Conservation (phyloP, 140 eudicot genomes). For the Stevia rebaudiana region DNA sequence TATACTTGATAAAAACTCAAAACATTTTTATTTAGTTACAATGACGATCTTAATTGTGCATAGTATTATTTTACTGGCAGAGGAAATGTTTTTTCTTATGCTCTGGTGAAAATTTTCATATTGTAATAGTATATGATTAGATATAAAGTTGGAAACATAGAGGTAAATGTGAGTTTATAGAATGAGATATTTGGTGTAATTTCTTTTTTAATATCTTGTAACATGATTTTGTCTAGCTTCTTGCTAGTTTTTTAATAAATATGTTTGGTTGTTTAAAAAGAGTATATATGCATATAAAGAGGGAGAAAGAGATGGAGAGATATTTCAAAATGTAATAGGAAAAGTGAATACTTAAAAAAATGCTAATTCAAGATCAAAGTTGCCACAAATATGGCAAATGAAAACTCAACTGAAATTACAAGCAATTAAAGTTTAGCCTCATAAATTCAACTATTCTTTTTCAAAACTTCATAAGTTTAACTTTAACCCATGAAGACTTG, state of each 20-base stretch:
- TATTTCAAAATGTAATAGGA: background rate
- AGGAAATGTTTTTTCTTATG: too few species aligned
- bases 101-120: too few species aligned
- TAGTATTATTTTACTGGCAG: too few species aligned
- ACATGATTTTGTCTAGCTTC: too few species aligned
- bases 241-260: too few species aligned
- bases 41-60: background rate
- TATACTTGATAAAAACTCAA: background rate
- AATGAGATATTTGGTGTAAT: too few species aligned
- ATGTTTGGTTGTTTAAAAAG: too few species aligned
- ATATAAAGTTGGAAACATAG: too few species aligned
- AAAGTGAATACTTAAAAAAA: background rate
- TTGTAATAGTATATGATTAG: too few species aligned
- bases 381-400: constrained; percentile 35
- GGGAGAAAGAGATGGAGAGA: background rate
- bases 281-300: background rate
- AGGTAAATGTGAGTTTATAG: too few species aligned
- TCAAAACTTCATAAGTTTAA: constrained; percentile 40
- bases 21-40: constrained; percentile 4
- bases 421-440: constrained; percentile 22
- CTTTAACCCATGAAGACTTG: constrained; percentile 27
- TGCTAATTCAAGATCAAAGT: constrained; percentile 20
- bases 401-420: constrained; percentile 24
- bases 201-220: too few species aligned
- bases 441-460: constrained; percentile 10